phyloP scores from a whole-genome alignment of 345 rosid species.

The Raphanus raphanistrum region DNA sequence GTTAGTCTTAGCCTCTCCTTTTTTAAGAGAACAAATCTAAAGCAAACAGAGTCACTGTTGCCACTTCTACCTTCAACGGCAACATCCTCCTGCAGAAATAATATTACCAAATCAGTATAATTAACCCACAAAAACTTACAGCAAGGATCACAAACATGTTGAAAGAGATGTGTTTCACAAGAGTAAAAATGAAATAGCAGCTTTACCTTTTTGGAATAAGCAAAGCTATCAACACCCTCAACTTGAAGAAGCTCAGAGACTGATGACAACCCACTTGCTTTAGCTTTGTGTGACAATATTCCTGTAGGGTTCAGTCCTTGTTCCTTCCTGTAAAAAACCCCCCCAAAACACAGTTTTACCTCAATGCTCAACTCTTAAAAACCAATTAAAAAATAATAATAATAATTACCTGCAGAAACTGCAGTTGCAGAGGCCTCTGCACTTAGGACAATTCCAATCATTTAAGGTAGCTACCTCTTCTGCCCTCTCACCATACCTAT shows the following conservation, averaged over 20 bases:
- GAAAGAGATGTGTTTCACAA: no score
- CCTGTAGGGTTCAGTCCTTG: conserved; percentile 9
- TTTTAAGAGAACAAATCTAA: neutral
- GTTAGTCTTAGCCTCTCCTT: neutral
- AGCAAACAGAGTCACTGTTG: neutral
- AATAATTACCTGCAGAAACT: conserved; percentile 24
- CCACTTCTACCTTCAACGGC: conserved; percentile 38
- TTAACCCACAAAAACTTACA: neutral
- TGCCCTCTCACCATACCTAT: conserved; percentile 43
- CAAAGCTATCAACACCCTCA: conserved; percentile 45
- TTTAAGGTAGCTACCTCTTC: conserved; percentile 25
- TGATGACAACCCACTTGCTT: conserved; percentile 58
- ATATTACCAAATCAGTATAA: conserved; percentile 4
- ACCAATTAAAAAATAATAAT: neutral
- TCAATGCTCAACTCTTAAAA: neutral
- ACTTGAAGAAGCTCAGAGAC: conserved; percentile 64
- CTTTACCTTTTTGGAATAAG: conserved; percentile 20
- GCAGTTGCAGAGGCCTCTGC: conserved; percentile 25
- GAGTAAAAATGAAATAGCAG: conserved; percentile 17
- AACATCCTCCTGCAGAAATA: conserved; percentile 39
- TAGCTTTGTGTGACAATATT: conserved; percentile 12
- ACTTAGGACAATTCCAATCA: conserved; percentile 36
- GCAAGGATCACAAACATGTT: neutral
- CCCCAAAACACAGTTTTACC: neutral
- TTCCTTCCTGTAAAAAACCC: neutral